phyloP scores from a whole-genome alignment of 2,329 filamentous ascomycete genomes.

The Penicillium sclerotigenum region DNA sequence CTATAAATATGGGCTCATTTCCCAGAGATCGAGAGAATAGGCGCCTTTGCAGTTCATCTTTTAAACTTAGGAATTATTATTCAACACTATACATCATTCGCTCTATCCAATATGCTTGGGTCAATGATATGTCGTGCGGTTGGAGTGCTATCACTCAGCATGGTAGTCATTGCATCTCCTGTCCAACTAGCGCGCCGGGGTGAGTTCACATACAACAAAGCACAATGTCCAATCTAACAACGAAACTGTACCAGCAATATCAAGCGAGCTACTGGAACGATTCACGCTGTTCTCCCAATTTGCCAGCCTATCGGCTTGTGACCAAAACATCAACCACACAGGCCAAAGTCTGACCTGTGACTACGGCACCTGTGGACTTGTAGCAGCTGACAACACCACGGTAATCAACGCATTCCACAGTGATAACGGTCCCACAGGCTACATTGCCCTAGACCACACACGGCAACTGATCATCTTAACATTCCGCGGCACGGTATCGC shows the following conservation, averaged over 20 bases:
- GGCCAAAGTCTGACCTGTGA: not conserved
- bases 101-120: not conserved
- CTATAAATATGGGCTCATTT: not conserved
- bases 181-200: not conserved
- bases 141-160: not conserved
- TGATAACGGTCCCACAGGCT: not conserved
- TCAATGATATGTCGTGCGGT: not conserved
- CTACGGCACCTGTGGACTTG: not conserved
- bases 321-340: not conserved
- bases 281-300: not conserved
- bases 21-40: not conserved
- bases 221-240: not conserved
- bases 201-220: not conserved
- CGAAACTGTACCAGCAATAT: not conserved
- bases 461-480: not conserved
- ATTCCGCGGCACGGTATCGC: not conserved
- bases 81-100: not conserved
- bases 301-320: not conserved
- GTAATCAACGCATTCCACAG: not conserved
- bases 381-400: not conserved
- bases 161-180: not conserved
- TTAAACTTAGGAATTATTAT: not conserved
- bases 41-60: not conserved
- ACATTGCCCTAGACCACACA: slow-evolving; percentile 1
- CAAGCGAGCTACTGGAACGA: not conserved